phyloP scores from a whole-genome alignment of 495 filamentous ascomycete species.

The Penicillium chermesinum region DNA sequence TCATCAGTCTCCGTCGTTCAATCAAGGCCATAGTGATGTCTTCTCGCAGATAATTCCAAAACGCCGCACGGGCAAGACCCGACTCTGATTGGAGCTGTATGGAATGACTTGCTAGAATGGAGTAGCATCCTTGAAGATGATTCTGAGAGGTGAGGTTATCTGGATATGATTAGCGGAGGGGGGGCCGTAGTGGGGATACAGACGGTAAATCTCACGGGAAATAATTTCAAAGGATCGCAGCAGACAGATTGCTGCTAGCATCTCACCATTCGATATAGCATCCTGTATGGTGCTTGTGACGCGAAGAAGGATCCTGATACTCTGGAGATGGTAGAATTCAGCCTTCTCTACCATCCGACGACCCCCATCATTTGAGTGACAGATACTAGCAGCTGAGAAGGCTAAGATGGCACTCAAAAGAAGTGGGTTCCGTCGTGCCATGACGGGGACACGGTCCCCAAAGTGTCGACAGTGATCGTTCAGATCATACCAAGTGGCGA shows the following conservation, averaged over 20 bases:
- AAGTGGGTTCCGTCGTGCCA: conserved; percentile 23
- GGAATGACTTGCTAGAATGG: conserved; percentile 13
- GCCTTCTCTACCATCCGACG: conserved; percentile 8
- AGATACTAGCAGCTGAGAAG: conserved; percentile 24
- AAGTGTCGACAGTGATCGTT: conserved; percentile 27
- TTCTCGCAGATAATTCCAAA: conserved; percentile 39
- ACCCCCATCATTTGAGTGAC: conserved; percentile 4
- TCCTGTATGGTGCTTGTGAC: conserved; percentile 10
- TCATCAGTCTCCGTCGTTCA: conserved; percentile 26
- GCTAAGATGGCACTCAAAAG: conserved; percentile 34
- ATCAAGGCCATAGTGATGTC: conserved; percentile 35
- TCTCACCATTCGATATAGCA: conserved; percentile 19
- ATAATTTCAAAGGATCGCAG: conserved; percentile 38
- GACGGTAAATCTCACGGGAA: conserved; percentile 6
- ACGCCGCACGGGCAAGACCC: conserved; percentile 26
- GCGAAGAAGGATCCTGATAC: conserved; percentile 10
- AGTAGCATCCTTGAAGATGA: conserved; percentile 27
- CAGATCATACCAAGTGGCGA: conserved; percentile 37
- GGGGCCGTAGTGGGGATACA: neutral
- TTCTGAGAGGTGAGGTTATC: conserved; percentile 18
- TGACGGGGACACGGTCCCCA: conserved; percentile 21
- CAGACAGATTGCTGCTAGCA: conserved; percentile 32
- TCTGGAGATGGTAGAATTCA: conserved; percentile 22
- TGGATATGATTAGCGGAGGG: conserved; percentile 1
- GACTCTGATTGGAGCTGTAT: conserved; percentile 12